These are phyloP conservation scores for Aspergillus leporis DNA, from an alignment of 495 filamentous ascomycete genomes.

Conservation along the genomic window DNA sequence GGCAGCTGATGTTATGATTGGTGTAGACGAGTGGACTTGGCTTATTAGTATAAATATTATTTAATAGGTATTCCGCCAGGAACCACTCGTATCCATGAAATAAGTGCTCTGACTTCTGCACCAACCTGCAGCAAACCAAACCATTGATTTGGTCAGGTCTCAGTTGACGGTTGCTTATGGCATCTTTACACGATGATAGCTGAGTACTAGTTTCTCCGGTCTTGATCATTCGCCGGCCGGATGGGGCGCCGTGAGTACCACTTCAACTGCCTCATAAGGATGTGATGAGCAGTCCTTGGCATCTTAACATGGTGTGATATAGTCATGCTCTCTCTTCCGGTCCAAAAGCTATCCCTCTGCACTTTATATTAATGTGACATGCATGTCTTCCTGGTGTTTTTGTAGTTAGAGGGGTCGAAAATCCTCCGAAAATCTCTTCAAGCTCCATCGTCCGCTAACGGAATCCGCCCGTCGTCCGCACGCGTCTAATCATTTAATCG, in stretches of 20 bases:
- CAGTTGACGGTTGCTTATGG: background rate
- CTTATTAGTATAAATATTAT: background rate
- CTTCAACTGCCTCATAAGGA: background rate
- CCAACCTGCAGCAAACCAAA: background rate
- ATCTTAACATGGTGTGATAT: background rate
- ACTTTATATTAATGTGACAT: background rate
- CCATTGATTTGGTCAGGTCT: background rate
- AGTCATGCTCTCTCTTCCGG: background rate
- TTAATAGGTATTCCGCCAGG: background rate
- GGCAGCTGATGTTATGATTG: background rate
- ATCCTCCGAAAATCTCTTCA: background rate
- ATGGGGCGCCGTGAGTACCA: background rate
- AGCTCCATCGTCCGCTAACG: background rate
- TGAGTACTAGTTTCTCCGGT: too few relatives aligned
- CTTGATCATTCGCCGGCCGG: too few relatives aligned
- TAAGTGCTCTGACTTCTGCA: background rate
- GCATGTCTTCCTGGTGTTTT: background rate
- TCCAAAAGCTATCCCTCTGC: background rate
- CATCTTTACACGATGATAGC: too few relatives aligned
- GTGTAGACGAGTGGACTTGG: background rate
- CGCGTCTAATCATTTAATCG: background rate
- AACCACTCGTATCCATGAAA: background rate
- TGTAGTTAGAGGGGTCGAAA: background rate
- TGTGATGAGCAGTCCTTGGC: background rate
- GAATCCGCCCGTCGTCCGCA: background rate